Evolutionary conservation across 1,284 basidiomycete species (phyloP).

Genomic region (Cryptococcus neoformans): DNA sequence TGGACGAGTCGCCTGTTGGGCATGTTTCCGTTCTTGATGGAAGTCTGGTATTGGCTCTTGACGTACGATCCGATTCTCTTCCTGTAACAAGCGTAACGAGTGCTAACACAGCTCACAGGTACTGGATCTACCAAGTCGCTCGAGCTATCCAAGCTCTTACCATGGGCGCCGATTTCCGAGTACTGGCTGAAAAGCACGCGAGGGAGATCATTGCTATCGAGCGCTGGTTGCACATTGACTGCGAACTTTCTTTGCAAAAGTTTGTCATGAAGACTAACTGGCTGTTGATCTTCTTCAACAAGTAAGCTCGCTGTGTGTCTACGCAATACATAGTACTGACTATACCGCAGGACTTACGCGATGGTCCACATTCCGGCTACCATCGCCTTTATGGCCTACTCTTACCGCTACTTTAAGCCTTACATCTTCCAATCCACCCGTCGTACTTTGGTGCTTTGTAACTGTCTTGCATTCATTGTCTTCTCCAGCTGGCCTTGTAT

Average conservation of each 20-base stretch:
- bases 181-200: constrained; percentile 37
- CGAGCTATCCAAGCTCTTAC: constrained; percentile 42
- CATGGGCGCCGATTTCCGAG: constrained; percentile 39
- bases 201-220: constrained; percentile 37
- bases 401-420: constrained; percentile 35
- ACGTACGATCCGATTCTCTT: constrained; percentile 17
- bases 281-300: constrained; percentile 41
- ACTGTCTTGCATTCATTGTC: constrained; percentile 45
- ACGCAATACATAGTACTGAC: constrained; percentile 3
- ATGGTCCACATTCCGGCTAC: constrained; percentile 49
- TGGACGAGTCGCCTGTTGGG: constrained; percentile 27
- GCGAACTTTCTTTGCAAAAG: constrained; percentile 39
- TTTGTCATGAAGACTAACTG: constrained; percentile 29
- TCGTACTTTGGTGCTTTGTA: constrained; percentile 44
- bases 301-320: constrained; percentile 17
- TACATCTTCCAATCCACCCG: constrained; percentile 38
- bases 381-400: constrained; percentile 44
- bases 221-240: constrained; percentile 32
- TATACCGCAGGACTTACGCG: constrained; percentile 33
- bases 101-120: constrained; percentile 14
- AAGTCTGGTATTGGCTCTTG: constrained; percentile 41
- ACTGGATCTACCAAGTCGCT: constrained; percentile 45
- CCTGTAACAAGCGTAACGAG: not conserved
- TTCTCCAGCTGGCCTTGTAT: constrained; percentile 49
- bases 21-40: constrained; percentile 41